Conservation (phyloP, 208 protist species). For the Eutreptiella sp. region DNA sequence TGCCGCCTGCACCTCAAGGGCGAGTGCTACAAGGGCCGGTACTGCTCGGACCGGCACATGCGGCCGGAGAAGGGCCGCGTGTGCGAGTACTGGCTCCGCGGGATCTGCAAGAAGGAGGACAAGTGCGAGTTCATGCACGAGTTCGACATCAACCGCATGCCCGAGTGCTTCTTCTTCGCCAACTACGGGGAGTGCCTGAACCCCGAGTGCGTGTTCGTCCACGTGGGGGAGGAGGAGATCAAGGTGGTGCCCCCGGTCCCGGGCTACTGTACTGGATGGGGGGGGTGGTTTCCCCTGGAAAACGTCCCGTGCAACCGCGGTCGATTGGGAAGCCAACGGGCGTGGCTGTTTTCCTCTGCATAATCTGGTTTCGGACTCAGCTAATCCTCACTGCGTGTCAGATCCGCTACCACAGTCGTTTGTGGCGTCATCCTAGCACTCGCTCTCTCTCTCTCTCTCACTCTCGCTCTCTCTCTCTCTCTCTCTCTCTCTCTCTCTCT, state of each 20-base stretch:
- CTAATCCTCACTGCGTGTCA: no score
- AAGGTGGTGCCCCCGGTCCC: constrained; percentile 56
- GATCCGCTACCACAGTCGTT: no score
- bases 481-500: no score
- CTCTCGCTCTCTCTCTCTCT: no score
- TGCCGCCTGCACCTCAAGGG: constrained; percentile 30
- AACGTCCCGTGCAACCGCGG: no score
- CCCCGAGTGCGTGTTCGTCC: constrained; percentile 89
- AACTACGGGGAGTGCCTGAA: constrained; percentile 89
- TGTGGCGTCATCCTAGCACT: no score
- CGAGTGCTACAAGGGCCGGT: constrained; percentile 21
- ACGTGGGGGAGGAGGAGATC: constrained; percentile 72
- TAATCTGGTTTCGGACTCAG: no score
- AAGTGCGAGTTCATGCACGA: constrained; percentile 92
- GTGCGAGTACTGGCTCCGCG: constrained; percentile 94
- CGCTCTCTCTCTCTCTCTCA: no score
- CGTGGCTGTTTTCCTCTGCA: no score
- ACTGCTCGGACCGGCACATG: constrained; percentile 29
- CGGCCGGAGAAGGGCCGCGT: constrained; percentile 56
- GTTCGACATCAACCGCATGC: constrained; percentile 87
- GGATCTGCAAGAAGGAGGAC: constrained; percentile 90
- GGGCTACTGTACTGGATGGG: no score
- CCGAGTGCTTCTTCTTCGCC: constrained; percentile 89
- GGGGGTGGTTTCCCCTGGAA: no score
- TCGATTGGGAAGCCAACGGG: no score